Percentiles rank a stretch among this genome's conserved stretches.
Conservation (phyloP, 768 basidiomycete genomes). For the Pleurotus cornucopiae region DNA sequence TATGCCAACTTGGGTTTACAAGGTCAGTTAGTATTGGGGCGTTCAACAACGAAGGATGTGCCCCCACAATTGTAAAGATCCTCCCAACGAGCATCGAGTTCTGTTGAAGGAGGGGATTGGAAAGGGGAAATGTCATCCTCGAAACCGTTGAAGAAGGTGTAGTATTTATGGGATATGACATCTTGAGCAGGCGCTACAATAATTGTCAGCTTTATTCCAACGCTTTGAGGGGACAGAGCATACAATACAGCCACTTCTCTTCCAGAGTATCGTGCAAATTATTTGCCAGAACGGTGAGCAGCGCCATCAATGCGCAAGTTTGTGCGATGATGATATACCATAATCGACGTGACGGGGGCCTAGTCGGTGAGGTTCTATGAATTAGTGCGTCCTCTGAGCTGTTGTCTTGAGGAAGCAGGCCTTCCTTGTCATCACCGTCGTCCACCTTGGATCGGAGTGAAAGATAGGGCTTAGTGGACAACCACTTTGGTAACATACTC, state of each 20-base stretch:
- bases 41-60: background rate
- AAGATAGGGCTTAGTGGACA: background rate
- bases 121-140: background rate
- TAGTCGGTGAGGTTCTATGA: background rate
- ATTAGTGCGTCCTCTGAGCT: background rate
- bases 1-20: slow-evolving; percentile 5
- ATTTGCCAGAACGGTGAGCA: background rate
- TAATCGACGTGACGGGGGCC: background rate
- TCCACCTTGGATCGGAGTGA: background rate
- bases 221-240: background rate
- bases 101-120: slow-evolving; percentile 11
- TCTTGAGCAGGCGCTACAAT: background rate
- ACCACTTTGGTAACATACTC: background rate
- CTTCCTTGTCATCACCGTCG: background rate
- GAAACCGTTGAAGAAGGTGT: background rate
- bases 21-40: too few species aligned
- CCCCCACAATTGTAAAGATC: slow-evolving; percentile 14
- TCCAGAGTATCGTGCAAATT: background rate
- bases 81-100: slow-evolving; percentile 18
- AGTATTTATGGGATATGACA: background rate
- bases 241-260: background rate
- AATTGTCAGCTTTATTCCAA: background rate
- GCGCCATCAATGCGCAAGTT: background rate
- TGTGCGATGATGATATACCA: background rate
- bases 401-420: background rate